These are phyloP conservation scores for Pythium phragmiticola DNA, from an alignment of 352 stramenopile species.

Conservation along the genomic window DNA sequence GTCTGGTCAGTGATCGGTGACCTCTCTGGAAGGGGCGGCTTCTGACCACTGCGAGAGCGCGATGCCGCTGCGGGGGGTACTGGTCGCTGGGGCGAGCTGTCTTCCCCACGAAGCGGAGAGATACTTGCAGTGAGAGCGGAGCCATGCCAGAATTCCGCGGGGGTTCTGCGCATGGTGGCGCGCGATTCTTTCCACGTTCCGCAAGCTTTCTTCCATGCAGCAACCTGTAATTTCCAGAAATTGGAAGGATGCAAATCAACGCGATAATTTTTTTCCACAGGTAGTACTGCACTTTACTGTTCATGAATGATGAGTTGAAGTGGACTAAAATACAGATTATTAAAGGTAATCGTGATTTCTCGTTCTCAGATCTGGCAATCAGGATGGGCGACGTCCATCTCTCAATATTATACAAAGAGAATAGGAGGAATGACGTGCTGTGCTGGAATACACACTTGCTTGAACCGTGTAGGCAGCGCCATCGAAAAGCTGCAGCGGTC, in stretches of 20 bases:
- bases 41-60: constrained; percentile 5
- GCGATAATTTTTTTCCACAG: not conserved
- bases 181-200: constrained; percentile 26
- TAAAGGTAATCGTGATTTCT: not conserved
- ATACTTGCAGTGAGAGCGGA: too few relatives aligned
- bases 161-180: constrained; percentile 11
- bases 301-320: not conserved
- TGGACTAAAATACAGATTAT: not conserved
- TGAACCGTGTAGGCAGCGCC: not conserved
- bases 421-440: not conserved
- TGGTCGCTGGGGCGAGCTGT: not conserved
- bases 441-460: not conserved
- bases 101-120: not conserved
- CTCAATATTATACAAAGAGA: not conserved
- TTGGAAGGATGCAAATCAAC: not conserved
- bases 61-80: not conserved
- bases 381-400: not conserved
- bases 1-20: not conserved
- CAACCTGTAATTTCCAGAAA: not conserved
- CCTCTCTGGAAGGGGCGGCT: not conserved
- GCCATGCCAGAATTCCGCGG: constrained; percentile 5
- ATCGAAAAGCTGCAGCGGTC: not conserved
- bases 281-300: not conserved
- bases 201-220: constrained; percentile 4
- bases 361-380: not conserved